phyloP scores from a whole-genome alignment of 345 rosid species.

The Citrus australasica region DNA sequence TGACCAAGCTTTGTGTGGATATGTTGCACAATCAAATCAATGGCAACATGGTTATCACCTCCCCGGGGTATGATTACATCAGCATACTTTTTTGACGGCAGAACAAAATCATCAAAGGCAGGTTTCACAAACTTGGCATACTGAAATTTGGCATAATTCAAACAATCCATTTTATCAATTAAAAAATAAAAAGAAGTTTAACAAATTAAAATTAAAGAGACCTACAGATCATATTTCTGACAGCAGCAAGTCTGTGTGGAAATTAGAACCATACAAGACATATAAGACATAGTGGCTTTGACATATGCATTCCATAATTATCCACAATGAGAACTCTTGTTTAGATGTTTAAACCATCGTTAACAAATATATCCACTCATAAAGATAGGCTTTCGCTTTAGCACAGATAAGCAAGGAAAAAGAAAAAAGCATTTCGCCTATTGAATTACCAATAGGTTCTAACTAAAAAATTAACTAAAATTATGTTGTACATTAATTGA shows the following conservation, averaged over 20 bases:
- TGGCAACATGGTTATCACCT: slow-evolving; percentile 93
- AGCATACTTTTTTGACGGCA: slow-evolving; percentile 93
- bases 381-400: not conserved
- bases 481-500: not conserved
- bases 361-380: not conserved
- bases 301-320: not conserved
- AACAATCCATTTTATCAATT: slow-evolving; percentile 1
- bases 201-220: not conserved
- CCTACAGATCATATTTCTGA: not conserved
- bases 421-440: not conserved
- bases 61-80: slow-evolving; percentile 96
- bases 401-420: not conserved
- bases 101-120: slow-evolving; percentile 97
- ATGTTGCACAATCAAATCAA: slow-evolving; percentile 96
- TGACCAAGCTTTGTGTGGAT: slow-evolving; percentile 91
- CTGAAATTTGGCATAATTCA: slow-evolving; percentile 41
- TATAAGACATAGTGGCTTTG: not conserved
- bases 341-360: not conserved
- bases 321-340: not conserved
- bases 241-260: not conserved
- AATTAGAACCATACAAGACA: not conserved
- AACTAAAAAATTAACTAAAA: not conserved
- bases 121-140: slow-evolving; percentile 98
- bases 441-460: not conserved
- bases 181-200: slow-evolving; percentile 8